Evolutionary conservation across 345 rosid species (phyloP), one percentile per base, ranked within the genome.

Genomic region (Acer saccharum): DNA sequence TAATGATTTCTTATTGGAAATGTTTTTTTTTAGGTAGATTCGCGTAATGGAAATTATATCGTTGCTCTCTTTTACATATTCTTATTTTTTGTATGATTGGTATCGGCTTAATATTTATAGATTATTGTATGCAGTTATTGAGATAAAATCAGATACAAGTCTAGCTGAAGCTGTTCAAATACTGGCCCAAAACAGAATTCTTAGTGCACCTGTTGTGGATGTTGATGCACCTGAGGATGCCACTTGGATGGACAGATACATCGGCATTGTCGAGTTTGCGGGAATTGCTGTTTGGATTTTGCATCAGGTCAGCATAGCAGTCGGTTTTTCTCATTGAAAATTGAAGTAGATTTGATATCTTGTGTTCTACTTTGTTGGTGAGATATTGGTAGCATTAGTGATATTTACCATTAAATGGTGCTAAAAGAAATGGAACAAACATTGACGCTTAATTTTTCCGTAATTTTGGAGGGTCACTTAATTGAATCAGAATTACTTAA

Each of bases 231-330:
- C 94, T 14, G 86, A 87, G 77, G 98, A 92, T 78, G 95, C 98
- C 12, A 86, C 83, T 70, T 97, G 99, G 99, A 91, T 97, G 48
- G 99, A 97, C 68, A 84, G 97, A 68, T 97, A 97, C 84, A 82
- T 94, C 65, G 99, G 99, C 78, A 84, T 97, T 74, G 98, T 94
- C 67, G 99, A 97, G 86, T 89, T 91, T 73, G 95, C 98, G 2
- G 99, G 99, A 64, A 93, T 97, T 71, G 98, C 84, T 55, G 98
- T 94, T 10, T 97, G 99, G 99, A 95, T 94, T 75, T 86, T 94
- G 79, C 97, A 93, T 71, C 99, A 96, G 98, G 99, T 96, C 70
- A 68, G 80, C 52, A 14, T 43, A 3, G 46, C 43, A 18, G 21
- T 61, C 46, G 46, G 46, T 43, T 43, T 43, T 43, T 43, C 46